These are phyloP conservation scores for Xanthoconium stramineum DNA, from an alignment of 768 basidiomycete species.

Conservation along the genomic window DNA sequence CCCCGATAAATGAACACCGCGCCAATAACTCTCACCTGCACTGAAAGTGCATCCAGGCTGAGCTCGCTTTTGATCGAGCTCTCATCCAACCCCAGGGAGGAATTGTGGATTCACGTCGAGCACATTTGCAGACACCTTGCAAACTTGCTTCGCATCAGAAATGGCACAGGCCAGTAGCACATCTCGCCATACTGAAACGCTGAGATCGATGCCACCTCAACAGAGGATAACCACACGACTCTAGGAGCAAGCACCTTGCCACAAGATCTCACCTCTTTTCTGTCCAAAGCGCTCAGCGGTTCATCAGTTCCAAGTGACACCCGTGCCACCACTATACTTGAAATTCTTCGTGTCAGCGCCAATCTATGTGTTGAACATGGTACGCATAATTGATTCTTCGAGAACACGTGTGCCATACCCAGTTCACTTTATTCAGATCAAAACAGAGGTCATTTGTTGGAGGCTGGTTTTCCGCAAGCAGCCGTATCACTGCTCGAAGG, in stretches of 20 bases:
- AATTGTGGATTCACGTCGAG: constrained; percentile 52
- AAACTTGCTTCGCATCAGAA: constrained; percentile 56
- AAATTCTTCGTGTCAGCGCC: constrained; percentile 74
- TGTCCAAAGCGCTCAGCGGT: constrained; percentile 53
- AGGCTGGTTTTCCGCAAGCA: constrained; percentile 65
- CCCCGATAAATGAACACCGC: constrained; percentile 18
- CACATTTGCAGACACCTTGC: constrained; percentile 54
- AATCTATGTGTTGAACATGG: constrained; percentile 86
- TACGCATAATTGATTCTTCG: constrained; percentile 28
- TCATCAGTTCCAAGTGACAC: constrained; percentile 41
- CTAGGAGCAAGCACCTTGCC: constrained; percentile 67
- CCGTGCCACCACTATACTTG: constrained; percentile 54
- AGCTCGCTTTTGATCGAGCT: constrained; percentile 33
- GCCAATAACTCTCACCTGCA: constrained; percentile 16
- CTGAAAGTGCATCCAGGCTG: constrained; percentile 31
- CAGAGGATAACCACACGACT: constrained; percentile 69
- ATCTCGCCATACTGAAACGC: not conserved
- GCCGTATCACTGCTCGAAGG: constrained; percentile 66
- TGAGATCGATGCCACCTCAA: constrained; percentile 18
- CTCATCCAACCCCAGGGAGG: constrained; percentile 28
- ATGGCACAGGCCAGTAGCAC: constrained; percentile 43
- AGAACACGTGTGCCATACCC: constrained; percentile 2
- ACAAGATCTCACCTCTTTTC: constrained; percentile 57
- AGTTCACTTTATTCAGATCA: constrained; percentile 47
- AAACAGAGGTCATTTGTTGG: constrained; percentile 68